Evolutionary conservation across 2,329 filamentous ascomycete genomes (phyloP).

Genomic region (Bipolaris gigantea): DNA sequence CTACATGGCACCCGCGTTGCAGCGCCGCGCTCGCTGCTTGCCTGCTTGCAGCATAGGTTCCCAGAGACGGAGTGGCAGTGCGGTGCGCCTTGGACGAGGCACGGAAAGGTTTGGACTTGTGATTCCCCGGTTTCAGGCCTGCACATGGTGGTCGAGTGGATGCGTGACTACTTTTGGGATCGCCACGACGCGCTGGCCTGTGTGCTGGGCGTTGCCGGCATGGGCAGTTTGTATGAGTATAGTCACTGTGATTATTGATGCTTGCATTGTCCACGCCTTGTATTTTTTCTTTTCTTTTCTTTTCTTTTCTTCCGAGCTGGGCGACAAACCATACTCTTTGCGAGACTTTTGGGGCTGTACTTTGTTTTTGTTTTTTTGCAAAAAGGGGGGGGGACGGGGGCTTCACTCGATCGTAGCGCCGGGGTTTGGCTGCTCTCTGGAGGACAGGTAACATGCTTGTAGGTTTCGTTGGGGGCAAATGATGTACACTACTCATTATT

Average conservation of each 20-base stretch:
- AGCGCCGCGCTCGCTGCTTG: conserved; percentile 30
- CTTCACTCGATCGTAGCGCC: too few species aligned
- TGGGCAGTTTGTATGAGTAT: conserved; percentile 32
- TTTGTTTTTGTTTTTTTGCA: too few species aligned
- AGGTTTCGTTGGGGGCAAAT: too few species aligned
- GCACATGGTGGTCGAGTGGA: conserved; percentile 39
- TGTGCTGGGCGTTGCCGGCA: conserved; percentile 33
- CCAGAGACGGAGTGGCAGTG: conserved; percentile 37
- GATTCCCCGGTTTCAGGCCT: conserved; percentile 35
- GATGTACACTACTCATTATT: too few species aligned
- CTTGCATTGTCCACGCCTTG: too few species aligned
- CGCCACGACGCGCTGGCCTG: conserved; percentile 36
- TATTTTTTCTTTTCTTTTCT: not conserved
- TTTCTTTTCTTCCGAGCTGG: too few species aligned
- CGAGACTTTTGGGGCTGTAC: too few species aligned
- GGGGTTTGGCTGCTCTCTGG: too few species aligned
- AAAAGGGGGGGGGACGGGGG: too few species aligned
- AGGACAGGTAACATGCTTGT: too few species aligned
- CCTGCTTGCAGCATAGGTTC: conserved; percentile 30
- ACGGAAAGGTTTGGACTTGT: conserved; percentile 41
- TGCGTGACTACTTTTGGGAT: conserved; percentile 45
- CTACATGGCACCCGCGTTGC: conserved; percentile 33
- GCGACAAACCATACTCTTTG: not conserved
- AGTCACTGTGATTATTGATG: conserved; percentile 23
- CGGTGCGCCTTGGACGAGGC: conserved; percentile 32